Evolutionary conservation across 805 yeast genomes (phyloP).

Genomic region (Wickerhamiella kurtzmanii): DNA sequence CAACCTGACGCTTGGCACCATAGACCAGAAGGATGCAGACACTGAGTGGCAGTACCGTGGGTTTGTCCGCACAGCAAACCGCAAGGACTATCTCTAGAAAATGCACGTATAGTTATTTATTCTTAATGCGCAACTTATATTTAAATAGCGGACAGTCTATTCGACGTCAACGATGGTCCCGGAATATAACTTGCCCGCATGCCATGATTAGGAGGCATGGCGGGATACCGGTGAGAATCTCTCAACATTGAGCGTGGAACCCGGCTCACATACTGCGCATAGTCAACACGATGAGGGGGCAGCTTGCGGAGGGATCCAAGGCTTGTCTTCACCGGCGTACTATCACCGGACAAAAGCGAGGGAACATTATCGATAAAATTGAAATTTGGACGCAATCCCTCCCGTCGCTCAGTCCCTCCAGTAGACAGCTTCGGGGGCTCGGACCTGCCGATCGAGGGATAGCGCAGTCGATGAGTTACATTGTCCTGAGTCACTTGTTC

Average conservation of each 20-base stretch:
- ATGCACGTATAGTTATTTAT: slow-evolving; percentile 3
- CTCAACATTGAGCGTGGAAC: background rate
- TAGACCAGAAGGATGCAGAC: slow-evolving; percentile 93
- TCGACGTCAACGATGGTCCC: background rate
- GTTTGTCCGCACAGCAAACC: slow-evolving; percentile 86
- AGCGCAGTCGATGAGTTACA: background rate
- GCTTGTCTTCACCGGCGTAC: background rate
- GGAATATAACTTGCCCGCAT: background rate
- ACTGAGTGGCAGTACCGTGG: slow-evolving; percentile 94
- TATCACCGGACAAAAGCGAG: background rate
- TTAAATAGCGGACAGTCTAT: no score
- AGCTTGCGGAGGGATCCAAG: background rate
- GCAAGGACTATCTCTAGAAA: slow-evolving; percentile 76
- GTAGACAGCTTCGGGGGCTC: background rate
- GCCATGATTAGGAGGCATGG: background rate
- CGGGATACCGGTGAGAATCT: background rate
- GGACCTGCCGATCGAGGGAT: background rate
- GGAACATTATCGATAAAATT: background rate
- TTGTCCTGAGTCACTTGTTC: background rate
- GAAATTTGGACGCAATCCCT: background rate
- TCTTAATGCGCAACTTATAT: no score
- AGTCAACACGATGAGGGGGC: background rate
- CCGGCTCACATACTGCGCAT: background rate
- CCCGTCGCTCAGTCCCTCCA: background rate
- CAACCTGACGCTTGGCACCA: slow-evolving; percentile 76